phyloP scores from a whole-genome alignment of 768 basidiomycete genomes.

The Suillus spraguei region DNA sequence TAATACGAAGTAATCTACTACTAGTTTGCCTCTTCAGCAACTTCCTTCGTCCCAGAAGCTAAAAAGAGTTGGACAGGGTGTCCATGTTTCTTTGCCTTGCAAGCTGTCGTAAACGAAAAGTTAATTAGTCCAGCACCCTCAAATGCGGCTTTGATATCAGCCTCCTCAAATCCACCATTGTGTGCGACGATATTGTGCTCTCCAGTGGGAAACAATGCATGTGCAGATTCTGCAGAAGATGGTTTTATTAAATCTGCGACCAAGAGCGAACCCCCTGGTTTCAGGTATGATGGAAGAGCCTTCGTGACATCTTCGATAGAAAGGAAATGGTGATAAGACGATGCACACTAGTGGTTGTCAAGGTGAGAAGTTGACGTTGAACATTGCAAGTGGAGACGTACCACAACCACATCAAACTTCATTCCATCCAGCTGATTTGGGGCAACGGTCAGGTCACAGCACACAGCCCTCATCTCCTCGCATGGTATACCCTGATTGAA shows the following conservation, averaged over 20 bases:
- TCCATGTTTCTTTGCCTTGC: slow-evolving; percentile 34
- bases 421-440: slow-evolving; percentile 50
- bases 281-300: slow-evolving; percentile 57
- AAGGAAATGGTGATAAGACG: slow-evolving; percentile 64
- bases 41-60: slow-evolving; percentile 50
- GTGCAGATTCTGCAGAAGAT: slow-evolving; percentile 21
- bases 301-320: slow-evolving; percentile 53
- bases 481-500: slow-evolving; percentile 60
- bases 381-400: slow-evolving; percentile 38
- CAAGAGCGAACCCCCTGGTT: slow-evolving; percentile 60
- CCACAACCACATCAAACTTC: slow-evolving; percentile 72
- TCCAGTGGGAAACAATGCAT: slow-evolving; percentile 31
- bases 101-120: slow-evolving; percentile 41
- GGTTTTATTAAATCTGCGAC: slow-evolving; percentile 53
- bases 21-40: not conserved
- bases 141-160: slow-evolving; percentile 51
- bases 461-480: slow-evolving; percentile 70
- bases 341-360: slow-evolving; percentile 49
- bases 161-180: slow-evolving; percentile 52
- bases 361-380: not conserved
- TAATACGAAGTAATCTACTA: not conserved
- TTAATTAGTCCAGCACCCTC: slow-evolving; percentile 53
- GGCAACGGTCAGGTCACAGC: slow-evolving; percentile 48
- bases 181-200: slow-evolving; percentile 56
- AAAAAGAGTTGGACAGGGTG: slow-evolving; percentile 52